These are phyloP conservation scores for Neurospora tetrasperma DNA, from an alignment of 495 filamentous ascomycete genomes.

Conservation along the genomic window DNA sequence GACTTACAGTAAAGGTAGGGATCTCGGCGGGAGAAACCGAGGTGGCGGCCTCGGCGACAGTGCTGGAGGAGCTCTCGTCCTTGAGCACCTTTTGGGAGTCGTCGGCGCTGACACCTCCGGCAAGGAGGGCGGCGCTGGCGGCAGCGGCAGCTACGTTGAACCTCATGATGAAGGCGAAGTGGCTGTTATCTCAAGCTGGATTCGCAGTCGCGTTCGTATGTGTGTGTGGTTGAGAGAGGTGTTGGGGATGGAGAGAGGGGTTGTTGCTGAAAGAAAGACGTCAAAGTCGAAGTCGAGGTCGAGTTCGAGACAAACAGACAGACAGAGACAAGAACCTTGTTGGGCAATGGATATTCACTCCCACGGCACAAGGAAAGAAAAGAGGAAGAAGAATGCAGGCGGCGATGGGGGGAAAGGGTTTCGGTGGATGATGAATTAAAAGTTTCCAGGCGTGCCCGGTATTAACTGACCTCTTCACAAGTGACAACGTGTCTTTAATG, in stretches of 20 bases:
- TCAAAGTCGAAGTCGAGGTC: slow-evolving; percentile 3
- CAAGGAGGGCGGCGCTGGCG: slow-evolving; percentile 59
- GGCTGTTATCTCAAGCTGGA: slow-evolving; percentile 10
- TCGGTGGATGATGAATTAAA: slow-evolving; percentile 22
- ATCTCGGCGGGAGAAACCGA: slow-evolving; percentile 44
- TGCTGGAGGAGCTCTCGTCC: slow-evolving; percentile 32
- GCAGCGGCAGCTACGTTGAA: slow-evolving; percentile 64
- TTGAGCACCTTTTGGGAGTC: slow-evolving; percentile 48
- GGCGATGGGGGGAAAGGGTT: neutral
- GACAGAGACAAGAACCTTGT: slow-evolving; percentile 2
- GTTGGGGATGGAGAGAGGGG: neutral
- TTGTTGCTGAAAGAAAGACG: slow-evolving; percentile 7
- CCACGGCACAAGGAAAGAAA: slow-evolving; percentile 33
- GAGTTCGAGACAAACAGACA: slow-evolving; percentile 15
- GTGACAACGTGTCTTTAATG: slow-evolving; percentile 29
- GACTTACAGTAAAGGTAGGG: slow-evolving; percentile 81
- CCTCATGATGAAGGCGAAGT: slow-evolving; percentile 44
- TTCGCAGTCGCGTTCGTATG: slow-evolving; percentile 8
- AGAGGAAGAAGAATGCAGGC: slow-evolving; percentile 6
- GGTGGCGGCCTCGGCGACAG: slow-evolving; percentile 42
- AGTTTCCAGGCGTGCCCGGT: slow-evolving; percentile 6
- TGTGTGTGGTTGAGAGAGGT: slow-evolving; percentile 8
- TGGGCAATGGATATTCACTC: slow-evolving; percentile 27
- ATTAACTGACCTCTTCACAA: slow-evolving; percentile 1
- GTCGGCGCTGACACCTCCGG: slow-evolving; percentile 61